Conservation (phyloP, 2,329 filamentous ascomycete genomes). For the Helotiales sp. region DNA sequence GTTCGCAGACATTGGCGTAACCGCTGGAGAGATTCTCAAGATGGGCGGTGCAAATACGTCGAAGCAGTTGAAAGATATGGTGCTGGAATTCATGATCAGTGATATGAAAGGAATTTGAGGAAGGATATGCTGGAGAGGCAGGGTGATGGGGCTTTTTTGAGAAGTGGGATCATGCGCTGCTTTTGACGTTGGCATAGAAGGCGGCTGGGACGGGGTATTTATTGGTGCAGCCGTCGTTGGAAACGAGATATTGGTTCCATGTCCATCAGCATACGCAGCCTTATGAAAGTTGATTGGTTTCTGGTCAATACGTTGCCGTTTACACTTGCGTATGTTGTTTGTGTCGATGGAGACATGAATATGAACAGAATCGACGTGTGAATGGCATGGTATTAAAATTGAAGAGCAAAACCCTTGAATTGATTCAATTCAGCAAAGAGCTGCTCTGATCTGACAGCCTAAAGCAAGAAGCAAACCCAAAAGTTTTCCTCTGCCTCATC, state of each 20-base stretch:
- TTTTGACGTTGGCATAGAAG: background rate
- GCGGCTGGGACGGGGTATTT: background rate
- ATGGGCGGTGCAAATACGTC: background rate
- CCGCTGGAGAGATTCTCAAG: background rate
- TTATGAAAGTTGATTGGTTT: background rate
- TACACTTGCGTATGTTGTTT: background rate
- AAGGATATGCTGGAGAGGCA: background rate
- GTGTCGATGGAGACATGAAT: too few relatives aligned
- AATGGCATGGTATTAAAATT: too few relatives aligned
- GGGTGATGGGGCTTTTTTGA: background rate
- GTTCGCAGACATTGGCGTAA: background rate
- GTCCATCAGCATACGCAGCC: background rate
- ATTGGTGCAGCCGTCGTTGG: background rate
- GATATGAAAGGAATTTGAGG: background rate
- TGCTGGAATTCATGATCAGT: background rate
- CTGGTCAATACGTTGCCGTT: background rate
- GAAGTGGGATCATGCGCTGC: background rate
- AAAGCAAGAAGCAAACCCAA: too few relatives aligned
- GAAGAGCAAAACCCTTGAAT: too few relatives aligned
- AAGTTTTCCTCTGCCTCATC: too few relatives aligned
- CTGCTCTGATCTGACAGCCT: too few relatives aligned
- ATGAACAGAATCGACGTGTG: too few relatives aligned
- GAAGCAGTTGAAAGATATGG: background rate
- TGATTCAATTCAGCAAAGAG: too few relatives aligned
- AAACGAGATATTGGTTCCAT: background rate